Percentiles rank a stretch among this genome's conserved stretches.
phyloP scores from a whole-genome alignment of 352 stramenopile species.

The Phytophthora cajani region DNA sequence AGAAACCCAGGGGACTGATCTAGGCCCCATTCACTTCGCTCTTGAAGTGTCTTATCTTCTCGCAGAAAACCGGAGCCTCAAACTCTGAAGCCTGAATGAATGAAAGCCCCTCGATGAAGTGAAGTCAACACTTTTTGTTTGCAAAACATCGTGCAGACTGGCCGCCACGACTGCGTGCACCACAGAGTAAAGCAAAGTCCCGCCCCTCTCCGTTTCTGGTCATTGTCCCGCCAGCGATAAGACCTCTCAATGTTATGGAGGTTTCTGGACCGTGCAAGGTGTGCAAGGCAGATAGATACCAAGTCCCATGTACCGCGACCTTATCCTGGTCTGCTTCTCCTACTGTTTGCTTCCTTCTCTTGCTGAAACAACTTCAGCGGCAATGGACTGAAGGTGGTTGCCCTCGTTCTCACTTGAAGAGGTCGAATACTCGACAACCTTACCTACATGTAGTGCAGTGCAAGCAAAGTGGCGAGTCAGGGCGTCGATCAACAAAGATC shows the following conservation, averaged over 20 bases:
- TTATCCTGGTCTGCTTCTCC: background rate
- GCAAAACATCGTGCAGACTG: background rate
- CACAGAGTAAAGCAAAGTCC: too few relatives aligned
- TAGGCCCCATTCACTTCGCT: background rate
- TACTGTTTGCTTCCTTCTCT: background rate
- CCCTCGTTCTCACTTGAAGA: too few relatives aligned
- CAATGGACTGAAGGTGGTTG: too few relatives aligned
- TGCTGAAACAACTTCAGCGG: too few relatives aligned
- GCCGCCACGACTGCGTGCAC: background rate
- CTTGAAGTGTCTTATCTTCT: background rate
- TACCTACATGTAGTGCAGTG: background rate
- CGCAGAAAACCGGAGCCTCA: background rate
- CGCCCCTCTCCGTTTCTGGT: background rate
- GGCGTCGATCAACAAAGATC: constrained; percentile 14
- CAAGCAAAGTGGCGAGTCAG: constrained; percentile 6
- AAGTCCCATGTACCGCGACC: background rate
- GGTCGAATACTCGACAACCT: too few relatives aligned
- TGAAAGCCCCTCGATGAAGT: background rate
- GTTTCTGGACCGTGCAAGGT: too few relatives aligned
- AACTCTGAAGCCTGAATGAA: background rate
- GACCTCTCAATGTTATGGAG: background rate
- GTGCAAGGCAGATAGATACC: background rate
- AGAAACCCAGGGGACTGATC: background rate
- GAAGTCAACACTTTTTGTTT: background rate
- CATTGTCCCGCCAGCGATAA: background rate